Evolutionary conservation across 805 yeast genomes (phyloP).

Genomic region (Candida yuanshanica): DNA sequence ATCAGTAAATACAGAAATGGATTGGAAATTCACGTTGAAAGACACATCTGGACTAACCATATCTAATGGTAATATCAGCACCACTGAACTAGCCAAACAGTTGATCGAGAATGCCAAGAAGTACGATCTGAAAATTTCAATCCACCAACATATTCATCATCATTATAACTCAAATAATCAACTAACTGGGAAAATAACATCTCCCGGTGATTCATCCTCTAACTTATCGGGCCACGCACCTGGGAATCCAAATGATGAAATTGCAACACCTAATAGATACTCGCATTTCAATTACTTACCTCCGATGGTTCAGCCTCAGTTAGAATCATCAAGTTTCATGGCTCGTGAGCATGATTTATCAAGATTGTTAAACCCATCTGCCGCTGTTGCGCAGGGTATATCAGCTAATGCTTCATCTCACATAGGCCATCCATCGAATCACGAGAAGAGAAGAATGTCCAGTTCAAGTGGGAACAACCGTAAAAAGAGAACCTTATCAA

Average conservation of each 20-base stretch:
- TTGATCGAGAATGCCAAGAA: conserved; percentile 56
- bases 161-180: conserved; percentile 40
- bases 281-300: conserved; percentile 75
- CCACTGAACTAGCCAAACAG: conserved; percentile 49
- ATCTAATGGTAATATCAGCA: conserved; percentile 45
- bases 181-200: conserved; percentile 6
- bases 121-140: conserved; percentile 53
- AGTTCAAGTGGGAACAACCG: conserved; percentile 16
- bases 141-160: conserved; percentile 84
- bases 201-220: conserved; percentile 22
- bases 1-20: conserved; percentile 31
- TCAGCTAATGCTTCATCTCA: neutral
- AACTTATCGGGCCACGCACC: conserved; percentile 15
- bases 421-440: conserved; percentile 7
- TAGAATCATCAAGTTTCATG: conserved; percentile 49
- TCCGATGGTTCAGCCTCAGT: conserved; percentile 66
- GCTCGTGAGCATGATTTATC: conserved; percentile 40
- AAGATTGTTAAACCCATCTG: conserved; percentile 36
- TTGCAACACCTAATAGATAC: conserved; percentile 45
- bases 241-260: conserved; percentile 8
- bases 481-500: conserved; percentile 2
- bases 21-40: conserved; percentile 57
- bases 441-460: conserved; percentile 17
- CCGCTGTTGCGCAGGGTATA: neutral
- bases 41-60: conserved; percentile 41